These are phyloP conservation scores for Teratosphaeriaceae sp. DNA, from an alignment of 2,329 filamentous ascomycete species.

Conservation along the genomic window DNA sequence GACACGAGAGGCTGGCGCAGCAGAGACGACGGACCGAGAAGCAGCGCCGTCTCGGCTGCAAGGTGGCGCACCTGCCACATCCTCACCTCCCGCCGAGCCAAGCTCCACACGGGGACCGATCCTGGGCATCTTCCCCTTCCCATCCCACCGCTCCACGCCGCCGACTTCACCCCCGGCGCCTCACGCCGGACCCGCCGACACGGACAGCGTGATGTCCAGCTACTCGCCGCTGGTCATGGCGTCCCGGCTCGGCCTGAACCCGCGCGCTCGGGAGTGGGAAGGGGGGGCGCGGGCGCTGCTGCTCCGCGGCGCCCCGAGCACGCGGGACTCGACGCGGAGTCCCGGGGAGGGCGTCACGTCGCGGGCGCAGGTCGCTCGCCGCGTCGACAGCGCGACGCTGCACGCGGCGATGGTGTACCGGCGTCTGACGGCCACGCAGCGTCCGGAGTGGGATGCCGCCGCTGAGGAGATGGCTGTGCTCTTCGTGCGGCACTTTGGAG, in stretches of 20 bases:
- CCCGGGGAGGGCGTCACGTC: background rate
- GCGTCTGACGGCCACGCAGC: background rate
- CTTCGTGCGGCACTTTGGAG: background rate
- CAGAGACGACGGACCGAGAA: too few species aligned
- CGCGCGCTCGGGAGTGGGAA: background rate
- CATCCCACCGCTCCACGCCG: background rate
- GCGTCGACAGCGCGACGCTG: background rate
- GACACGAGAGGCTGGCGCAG: too few species aligned
- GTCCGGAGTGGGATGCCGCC: background rate
- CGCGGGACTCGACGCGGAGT: constrained; percentile 3
- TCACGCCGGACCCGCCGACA: constrained; percentile 3
- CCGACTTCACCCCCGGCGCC: background rate
- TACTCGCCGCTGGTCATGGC: background rate
- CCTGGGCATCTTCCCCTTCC: background rate
- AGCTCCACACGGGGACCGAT: too few species aligned
- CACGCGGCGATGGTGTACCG: constrained; percentile 2
- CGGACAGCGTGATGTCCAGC: background rate
- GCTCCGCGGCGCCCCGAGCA: background rate
- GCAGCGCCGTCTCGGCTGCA: too few species aligned
- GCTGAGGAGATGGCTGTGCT: background rate
- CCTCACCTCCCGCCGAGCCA: too few species aligned
- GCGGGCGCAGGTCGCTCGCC: background rate
- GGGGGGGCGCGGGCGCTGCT: background rate
- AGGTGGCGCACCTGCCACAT: too few species aligned
- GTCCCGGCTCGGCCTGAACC: background rate